Percentiles rank a stretch among this genome's conserved stretches.
These are phyloP conservation scores for Aspergillus biplanus DNA, from an alignment of 495 filamentous ascomycete species.

Conservation along the genomic window DNA sequence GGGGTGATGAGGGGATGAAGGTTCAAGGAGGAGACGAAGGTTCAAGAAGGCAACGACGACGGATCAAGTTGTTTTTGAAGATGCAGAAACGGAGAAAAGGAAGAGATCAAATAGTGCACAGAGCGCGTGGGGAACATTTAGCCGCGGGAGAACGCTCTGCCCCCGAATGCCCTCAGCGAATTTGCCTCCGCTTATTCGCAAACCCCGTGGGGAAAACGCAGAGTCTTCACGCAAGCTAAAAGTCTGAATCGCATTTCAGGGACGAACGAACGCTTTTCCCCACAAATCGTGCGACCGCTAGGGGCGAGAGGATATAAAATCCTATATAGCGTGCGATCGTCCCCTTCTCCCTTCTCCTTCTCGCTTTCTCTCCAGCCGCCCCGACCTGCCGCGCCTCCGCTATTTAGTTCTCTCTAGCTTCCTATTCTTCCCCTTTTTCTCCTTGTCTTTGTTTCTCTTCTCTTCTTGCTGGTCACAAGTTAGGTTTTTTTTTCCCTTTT, in stretches of 20 bases:
- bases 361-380: slow-evolving; percentile 4
- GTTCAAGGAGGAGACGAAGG: too few relatives aligned
- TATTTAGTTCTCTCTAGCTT: background rate
- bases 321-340: slow-evolving; percentile 1
- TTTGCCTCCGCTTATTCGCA: slow-evolving; percentile 17
- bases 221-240: slow-evolving; percentile 4
- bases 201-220: slow-evolving; percentile 26
- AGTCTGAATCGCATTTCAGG: background rate
- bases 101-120: background rate
- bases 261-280: slow-evolving; percentile 36
- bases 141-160: slow-evolving; percentile 12
- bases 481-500: background rate
- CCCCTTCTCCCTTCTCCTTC: slow-evolving; percentile 4
- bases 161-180: background rate
- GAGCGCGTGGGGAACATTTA: slow-evolving; percentile 4
- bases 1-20: background rate
- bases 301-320: slow-evolving; percentile 17
- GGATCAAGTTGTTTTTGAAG: too few relatives aligned
- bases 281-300: slow-evolving; percentile 16
- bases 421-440: background rate
- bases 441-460: background rate
- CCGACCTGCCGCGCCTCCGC: background rate
- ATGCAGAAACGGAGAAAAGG: background rate
- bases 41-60: too few relatives aligned
- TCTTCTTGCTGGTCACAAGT: too few relatives aligned